phyloP scores from a whole-genome alignment of 1,139 yeast species.

The Debaryomyces sp. region DNA sequence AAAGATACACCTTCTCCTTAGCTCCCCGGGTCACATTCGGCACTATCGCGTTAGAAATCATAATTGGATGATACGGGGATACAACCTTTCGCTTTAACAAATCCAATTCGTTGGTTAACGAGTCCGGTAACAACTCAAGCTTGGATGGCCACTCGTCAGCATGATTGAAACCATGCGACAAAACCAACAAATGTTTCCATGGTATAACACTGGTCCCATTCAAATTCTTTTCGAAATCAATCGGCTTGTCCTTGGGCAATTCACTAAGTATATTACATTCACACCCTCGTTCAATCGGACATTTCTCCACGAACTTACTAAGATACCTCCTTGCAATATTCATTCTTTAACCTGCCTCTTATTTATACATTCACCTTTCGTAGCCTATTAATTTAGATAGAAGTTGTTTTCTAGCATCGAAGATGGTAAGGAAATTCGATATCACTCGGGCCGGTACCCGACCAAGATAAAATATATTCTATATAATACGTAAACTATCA shows the following conservation, averaged over 20 bases:
- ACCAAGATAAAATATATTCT: not conserved
- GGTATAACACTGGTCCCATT: conserved; percentile 52
- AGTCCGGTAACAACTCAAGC: conserved; percentile 50
- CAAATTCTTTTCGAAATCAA: conserved; percentile 42
- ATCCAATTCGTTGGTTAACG: conserved; percentile 40
- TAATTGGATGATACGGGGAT: conserved; percentile 52
- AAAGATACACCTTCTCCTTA: conserved; percentile 41
- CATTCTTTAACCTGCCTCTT: not conserved
- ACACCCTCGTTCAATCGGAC: conserved; percentile 67
- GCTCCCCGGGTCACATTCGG: conserved; percentile 14
- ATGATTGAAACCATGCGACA: conserved; percentile 38
- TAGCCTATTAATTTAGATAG: not conserved
- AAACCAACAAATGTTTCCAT: conserved; percentile 58
- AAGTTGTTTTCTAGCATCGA: not conserved
- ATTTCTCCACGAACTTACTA: conserved; percentile 22
- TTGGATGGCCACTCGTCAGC: conserved; percentile 58
- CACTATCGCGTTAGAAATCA: conserved; percentile 44
- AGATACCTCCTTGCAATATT: conserved; percentile 9
- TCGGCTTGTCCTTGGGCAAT: conserved; percentile 44
- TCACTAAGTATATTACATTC: conserved; percentile 54
- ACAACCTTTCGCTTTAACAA: conserved; percentile 28
- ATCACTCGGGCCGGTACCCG: not conserved
- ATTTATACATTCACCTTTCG: not conserved
- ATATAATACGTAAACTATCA: not conserved
- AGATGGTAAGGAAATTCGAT: not conserved